Conservation (phyloP, 2,329 filamentous ascomycete species). For the Microsporum ferrugineum region DNA sequence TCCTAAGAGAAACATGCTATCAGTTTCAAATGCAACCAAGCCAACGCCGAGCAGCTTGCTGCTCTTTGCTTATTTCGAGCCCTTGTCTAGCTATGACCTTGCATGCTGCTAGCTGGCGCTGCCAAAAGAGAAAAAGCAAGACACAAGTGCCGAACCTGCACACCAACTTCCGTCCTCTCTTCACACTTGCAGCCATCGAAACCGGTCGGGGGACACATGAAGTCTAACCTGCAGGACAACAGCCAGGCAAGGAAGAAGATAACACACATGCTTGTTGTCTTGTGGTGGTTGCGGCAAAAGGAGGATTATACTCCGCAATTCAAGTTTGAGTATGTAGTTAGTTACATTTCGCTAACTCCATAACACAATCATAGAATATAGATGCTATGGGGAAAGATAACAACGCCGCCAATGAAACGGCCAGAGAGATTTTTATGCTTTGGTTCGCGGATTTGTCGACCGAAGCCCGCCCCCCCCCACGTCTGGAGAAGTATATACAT, state of each 20-base stretch:
- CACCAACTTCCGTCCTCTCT: not conserved
- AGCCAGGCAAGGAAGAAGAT: constrained; percentile 1
- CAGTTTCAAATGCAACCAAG: not conserved
- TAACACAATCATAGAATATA: not conserved
- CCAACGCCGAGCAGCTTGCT: not conserved
- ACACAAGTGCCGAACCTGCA: not conserved
- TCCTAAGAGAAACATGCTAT: not conserved
- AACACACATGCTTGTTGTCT: not conserved
- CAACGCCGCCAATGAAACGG: not conserved
- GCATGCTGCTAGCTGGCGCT: not conserved
- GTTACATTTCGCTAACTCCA: not conserved
- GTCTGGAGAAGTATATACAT: not conserved
- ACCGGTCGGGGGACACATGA: not conserved
- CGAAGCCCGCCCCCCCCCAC: not conserved
- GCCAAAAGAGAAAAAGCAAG: too few relatives aligned
- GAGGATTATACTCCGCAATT: not conserved
- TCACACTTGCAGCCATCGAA: not conserved
- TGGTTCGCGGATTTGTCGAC: not conserved
- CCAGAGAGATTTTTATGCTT: not conserved
- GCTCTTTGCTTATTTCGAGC: not conserved
- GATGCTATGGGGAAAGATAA: not conserved
- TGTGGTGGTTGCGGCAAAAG: not conserved
- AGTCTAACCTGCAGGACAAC: not conserved
- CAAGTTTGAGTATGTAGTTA: not conserved
- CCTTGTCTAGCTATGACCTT: not conserved